These are phyloP conservation scores for Fusarium papillatum DNA, from an alignment of 2,329 filamentous ascomycete species.

Conservation along the genomic window DNA sequence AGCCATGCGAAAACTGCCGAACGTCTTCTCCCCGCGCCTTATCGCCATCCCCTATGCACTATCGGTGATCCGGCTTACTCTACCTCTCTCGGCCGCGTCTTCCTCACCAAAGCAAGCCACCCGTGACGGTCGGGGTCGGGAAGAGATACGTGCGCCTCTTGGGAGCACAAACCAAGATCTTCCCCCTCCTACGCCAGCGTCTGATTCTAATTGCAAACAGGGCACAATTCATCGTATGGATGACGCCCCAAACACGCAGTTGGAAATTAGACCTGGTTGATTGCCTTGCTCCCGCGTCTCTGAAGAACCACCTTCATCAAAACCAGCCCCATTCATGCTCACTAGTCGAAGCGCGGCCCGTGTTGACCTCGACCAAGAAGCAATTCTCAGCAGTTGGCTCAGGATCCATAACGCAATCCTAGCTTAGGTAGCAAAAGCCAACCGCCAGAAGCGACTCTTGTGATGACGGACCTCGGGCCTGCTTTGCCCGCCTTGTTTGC, in stretches of 20 bases:
- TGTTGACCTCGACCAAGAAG: conserved; percentile 26
- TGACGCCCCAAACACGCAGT: conserved; percentile 23
- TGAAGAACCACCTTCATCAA: conserved; percentile 28
- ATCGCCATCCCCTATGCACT: conserved; percentile 1
- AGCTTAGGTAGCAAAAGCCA: not conserved
- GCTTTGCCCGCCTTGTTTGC: conserved; percentile 7
- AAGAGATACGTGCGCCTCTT: conserved; percentile 10
- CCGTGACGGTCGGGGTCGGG: conserved; percentile 2
- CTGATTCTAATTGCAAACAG: conserved; percentile 27
- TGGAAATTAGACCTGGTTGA: conserved; percentile 21
- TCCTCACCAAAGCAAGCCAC: conserved; percentile 13
- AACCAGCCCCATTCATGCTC: conserved; percentile 26
- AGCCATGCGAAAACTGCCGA: conserved; percentile 19
- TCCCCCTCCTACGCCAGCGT: conserved; percentile 20
- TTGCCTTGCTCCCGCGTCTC: conserved; percentile 26
- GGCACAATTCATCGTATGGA: conserved; percentile 18
- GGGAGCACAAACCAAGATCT: conserved; percentile 27
- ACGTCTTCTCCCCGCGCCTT: not conserved
- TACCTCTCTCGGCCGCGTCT: conserved; percentile 14
- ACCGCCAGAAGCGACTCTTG: conserved; percentile 8
- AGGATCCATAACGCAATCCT: not conserved
- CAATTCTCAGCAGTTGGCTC: conserved; percentile 8
- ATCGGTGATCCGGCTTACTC: conserved; percentile 1
- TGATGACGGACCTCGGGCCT: not conserved
- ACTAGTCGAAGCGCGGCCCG: conserved; percentile 37